A percentile compares a stretch with the other conserved stretches of the same genome.
These are phyloP conservation scores for Acanthamoeba royreba DNA, from an alignment of 208 protist genomes.

Conservation along the genomic window DNA sequence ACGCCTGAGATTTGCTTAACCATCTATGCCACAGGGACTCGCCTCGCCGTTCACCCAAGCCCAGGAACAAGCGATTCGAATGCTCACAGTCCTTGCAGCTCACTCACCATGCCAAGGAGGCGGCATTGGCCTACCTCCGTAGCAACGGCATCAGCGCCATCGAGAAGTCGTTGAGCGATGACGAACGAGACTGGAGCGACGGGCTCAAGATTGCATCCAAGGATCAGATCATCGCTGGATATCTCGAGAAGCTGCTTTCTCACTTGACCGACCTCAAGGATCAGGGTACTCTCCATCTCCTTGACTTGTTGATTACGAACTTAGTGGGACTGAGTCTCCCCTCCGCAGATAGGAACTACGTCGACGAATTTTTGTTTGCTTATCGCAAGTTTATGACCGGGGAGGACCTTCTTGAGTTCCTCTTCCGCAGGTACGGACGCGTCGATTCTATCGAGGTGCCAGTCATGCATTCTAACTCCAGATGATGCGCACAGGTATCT, in stretches of 20 bases:
- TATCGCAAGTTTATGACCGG: neutral
- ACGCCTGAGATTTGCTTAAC: no score
- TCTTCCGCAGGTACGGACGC: neutral
- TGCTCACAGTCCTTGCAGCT: no score
- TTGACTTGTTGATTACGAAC: neutral
- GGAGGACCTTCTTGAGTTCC: neutral
- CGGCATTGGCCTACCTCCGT: no score
- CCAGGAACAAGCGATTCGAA: no score
- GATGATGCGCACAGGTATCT: neutral
- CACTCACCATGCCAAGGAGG: no score
- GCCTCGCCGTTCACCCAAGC: no score
- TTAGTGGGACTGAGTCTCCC: neutral
- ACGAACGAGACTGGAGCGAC: slow-evolving; percentile 1
- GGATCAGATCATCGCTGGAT: neutral
- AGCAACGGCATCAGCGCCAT: no score
- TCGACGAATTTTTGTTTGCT: slow-evolving; percentile 9
- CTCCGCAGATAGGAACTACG: neutral
- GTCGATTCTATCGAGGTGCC: neutral
- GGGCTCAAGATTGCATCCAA: neutral
- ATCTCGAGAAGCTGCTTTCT: neutral
- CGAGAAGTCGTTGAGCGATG: no score
- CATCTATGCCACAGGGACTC: no score
- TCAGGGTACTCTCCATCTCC: neutral
- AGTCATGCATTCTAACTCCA: neutral
- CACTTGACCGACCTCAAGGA: neutral